Evolutionary conservation across 805 yeast species (phyloP), one percentile per base, ranked within the genome.

Genomic region (Metschnikowia henanensis): DNA sequence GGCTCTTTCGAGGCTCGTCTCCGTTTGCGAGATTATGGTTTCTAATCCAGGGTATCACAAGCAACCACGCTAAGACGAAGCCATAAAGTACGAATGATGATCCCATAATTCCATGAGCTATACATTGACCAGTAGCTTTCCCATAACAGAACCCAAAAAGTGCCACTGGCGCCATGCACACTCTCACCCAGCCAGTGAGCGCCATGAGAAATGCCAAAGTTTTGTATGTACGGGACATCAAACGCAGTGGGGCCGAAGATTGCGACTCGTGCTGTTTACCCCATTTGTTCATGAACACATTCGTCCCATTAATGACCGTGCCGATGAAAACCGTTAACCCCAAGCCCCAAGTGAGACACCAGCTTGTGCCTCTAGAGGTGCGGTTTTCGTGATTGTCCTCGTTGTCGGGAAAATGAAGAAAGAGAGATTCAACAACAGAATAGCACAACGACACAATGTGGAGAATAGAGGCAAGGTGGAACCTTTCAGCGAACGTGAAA

Each of bases 31-130:
- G 45, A 22, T 49, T 56, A 49, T 73, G 78, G 54, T 78, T 66
- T 37, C 88, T 68, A 54, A 90, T 61, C 91, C 94, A 81, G 4
- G 94, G 92, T 4, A 88, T 66, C 7, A 81, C 76, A 41, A 92
- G 71, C 56, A 88, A 83, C 56, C 81, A 62, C 3, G 80, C 61
- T 53, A 88, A 73, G 9, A 89, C 65, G 47, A 84, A 81, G 4
- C 97, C 96, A 61, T 92, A 92, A 4, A 75, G 65, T 9, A 92
- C 76, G 55, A 92, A 92, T 0, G 95, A 84, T 19, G 87, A 77
- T 0, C 98, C 98, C 98, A 92, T 92, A 47, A 92, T 87, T 4
- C 97, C 97, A 62, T 92, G 98, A 0, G 98, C 98, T 31, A 90
- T 78, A 63, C 98, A 92, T 65, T 92, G 98, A 19, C 98, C 98